phyloP scores from a whole-genome alignment of 169 alveolate species.

The Plasmodium falciparum region DNA sequence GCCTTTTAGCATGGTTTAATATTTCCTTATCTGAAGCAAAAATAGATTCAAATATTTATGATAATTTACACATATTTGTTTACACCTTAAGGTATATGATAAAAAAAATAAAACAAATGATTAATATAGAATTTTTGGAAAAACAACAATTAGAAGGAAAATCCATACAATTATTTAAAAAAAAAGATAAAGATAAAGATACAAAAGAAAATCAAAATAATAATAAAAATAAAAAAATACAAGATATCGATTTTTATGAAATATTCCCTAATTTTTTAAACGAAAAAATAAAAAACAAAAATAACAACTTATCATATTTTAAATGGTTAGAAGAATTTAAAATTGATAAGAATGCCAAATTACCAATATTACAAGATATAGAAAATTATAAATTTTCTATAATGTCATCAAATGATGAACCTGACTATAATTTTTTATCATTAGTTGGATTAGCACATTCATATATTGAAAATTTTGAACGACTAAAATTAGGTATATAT shows the following conservation, averaged over 20 bases:
- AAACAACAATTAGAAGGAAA: slow-evolving; percentile 3
- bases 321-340: slow-evolving; percentile 32
- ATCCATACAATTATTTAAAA: slow-evolving; percentile 8
- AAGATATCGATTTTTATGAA: slow-evolving; percentile 21
- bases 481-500: slow-evolving; percentile 41
- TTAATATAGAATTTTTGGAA: neutral
- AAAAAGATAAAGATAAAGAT: neutral
- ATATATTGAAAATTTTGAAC: slow-evolving; percentile 38
- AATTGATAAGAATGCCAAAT: slow-evolving; percentile 39
- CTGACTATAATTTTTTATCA: slow-evolving; percentile 44
- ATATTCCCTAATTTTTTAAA: slow-evolving; percentile 18
- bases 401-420: slow-evolving; percentile 12
- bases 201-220: neutral
- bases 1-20: slow-evolving; percentile 28
- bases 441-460: slow-evolving; percentile 59
- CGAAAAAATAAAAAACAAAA: slow-evolving; percentile 19
- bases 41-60: neutral
- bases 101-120: slow-evolving; percentile 2
- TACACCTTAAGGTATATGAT: slow-evolving; percentile 38
- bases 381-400: slow-evolving; percentile 65
- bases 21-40: neutral
- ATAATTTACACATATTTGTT: slow-evolving; percentile 9
- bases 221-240: neutral
- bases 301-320: neutral
- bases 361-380: slow-evolving; percentile 32